Conservation (phyloP, 2,329 filamentous ascomycete genomes). For the Epichloe sp. region DNA sequence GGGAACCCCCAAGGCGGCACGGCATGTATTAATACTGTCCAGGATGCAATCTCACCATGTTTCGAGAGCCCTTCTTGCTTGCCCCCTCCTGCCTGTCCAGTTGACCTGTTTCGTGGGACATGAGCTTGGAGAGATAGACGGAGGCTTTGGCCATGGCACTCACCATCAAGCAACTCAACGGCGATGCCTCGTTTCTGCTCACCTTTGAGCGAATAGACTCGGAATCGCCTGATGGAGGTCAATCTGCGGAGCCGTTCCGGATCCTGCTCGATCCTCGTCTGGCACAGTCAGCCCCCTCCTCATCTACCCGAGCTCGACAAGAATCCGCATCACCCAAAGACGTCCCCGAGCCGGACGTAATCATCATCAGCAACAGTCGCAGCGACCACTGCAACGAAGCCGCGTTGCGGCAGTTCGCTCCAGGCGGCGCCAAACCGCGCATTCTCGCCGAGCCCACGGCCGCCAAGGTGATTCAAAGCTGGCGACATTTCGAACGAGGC, state of each 20-base stretch:
- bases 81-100: background rate
- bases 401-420: slow-evolving; percentile 51
- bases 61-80: background rate
- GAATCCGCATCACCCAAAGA: slow-evolving; percentile 38
- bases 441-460: slow-evolving; percentile 54
- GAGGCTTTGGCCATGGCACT: slow-evolving; percentile 38
- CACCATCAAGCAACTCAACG: slow-evolving; percentile 49
- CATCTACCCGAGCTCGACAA: slow-evolving; percentile 35
- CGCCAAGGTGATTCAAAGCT: slow-evolving; percentile 50
- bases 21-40: background rate
- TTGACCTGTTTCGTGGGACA: background rate
- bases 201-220: slow-evolving; percentile 42
- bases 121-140: background rate
- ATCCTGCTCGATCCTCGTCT: slow-evolving; percentile 65
- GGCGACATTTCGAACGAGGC: slow-evolving; percentile 51
- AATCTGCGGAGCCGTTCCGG: slow-evolving; percentile 37
- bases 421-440: slow-evolving; percentile 37
- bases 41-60: background rate
- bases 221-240: slow-evolving; percentile 2
- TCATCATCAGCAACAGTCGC: slow-evolving; percentile 32
- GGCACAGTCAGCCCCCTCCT: slow-evolving; percentile 26
- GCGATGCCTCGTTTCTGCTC: slow-evolving; percentile 51
- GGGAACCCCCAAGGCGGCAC: background rate
- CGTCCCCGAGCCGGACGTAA: slow-evolving; percentile 29
- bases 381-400: slow-evolving; percentile 59